Evolutionary conservation across 2,329 filamentous ascomycete species (phyloP), one percentile per base, ranked within the genome.

Genomic region (Clonostachys solani): DNA sequence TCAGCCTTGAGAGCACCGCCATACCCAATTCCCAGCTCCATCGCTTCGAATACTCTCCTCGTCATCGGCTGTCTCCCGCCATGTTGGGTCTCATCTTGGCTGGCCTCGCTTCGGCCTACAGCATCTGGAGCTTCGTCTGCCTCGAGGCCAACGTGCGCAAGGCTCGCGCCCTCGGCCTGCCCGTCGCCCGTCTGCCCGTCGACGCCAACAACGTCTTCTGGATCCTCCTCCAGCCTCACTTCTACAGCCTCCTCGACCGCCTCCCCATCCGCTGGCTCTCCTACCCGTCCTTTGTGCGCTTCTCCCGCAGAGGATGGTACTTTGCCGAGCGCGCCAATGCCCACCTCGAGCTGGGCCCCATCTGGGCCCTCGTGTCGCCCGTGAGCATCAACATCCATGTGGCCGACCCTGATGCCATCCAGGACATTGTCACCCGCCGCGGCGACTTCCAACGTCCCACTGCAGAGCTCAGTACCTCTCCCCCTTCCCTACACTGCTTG

Each of bases 161-260:
- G n/a, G 63, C 63, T 12, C 56, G 56, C 40, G 57, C 46, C 6
- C 55, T 63, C 15, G 61, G 62, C n/a, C 44, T 63, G 3, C 63
- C 60, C 16, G 54, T 65, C 9, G 59, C 59, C 12, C 23, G 65
- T 36, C 58, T 66, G 7, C 61, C 58, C 13, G 56, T 66, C 46
- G 56, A 54, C 47, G 61, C 54, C 8, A 44, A 54, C 19, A 66
- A 66, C 19, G 56, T 59, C 2, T 50, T 65, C 15, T 67, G 63
- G 63, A 35, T 50, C 3, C 46, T 65, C 0, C 13, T 61, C 1
- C 59, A 63, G 42, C 47, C 55, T n/a, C 49, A 51, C 13, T 50
- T 63, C 2, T 29, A 29, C 23, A 29, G 23, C 23, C 36, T 60
- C 0, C 35, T 48, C 4, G 6, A 57, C 8, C 15, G 64, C 12